These are phyloP conservation scores for Haplographium delicatum DNA, from an alignment of 495 filamentous ascomycete species.

Conservation along the genomic window DNA sequence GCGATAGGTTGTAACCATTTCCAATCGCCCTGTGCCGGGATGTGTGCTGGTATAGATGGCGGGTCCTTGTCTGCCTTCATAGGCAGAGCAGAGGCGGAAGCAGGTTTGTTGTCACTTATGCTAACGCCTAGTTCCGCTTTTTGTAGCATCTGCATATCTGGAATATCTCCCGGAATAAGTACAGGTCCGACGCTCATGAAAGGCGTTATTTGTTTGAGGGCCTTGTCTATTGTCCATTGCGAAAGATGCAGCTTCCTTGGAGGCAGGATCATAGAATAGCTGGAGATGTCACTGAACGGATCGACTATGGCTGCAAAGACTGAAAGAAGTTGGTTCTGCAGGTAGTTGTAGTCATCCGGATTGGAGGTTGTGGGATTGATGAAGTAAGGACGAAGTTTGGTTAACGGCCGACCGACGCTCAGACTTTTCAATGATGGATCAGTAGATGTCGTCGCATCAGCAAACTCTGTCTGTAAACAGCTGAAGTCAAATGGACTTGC, in stretches of 20 bases:
- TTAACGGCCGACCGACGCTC: neutral
- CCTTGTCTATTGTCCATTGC: constrained; percentile 37
- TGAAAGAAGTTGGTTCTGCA: too few relatives aligned
- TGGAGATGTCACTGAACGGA: constrained; percentile 39
- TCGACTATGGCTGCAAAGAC: constrained; percentile 26
- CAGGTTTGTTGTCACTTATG: neutral
- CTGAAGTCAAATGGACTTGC: neutral
- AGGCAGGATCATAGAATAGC: constrained; percentile 36
- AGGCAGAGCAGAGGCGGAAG: neutral
- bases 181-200: constrained; percentile 43
- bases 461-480: too few relatives aligned
- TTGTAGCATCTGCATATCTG: neutral
- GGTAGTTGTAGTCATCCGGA: neutral
- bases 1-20: neutral
- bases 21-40: neutral
- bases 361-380: neutral
- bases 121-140: constrained; percentile 10
- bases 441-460: too few relatives aligned
- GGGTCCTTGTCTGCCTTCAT: neutral
- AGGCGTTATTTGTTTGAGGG: constrained; percentile 38
- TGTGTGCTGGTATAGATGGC: too few relatives aligned
- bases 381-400: neutral
- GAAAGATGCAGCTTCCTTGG: constrained; percentile 31
- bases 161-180: constrained; percentile 29
- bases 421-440: neutral